Conservation (phyloP, 768 basidiomycete genomes). For the Pholiota molesta region DNA sequence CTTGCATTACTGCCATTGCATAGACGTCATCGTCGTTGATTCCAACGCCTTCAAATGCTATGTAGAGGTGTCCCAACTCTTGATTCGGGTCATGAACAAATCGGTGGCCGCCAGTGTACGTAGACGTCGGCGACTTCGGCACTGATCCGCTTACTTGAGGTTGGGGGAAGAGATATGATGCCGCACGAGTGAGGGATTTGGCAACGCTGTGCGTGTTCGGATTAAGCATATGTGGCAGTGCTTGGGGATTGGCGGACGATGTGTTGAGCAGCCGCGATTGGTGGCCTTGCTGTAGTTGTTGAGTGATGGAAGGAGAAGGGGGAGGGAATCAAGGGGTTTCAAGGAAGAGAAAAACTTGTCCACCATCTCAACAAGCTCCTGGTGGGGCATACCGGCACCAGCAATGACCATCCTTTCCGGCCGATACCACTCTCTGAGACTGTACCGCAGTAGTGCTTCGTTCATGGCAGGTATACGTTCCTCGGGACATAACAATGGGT, state of each 20-base stretch:
- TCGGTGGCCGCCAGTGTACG: constrained; percentile 85
- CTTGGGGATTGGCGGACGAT: constrained; percentile 35
- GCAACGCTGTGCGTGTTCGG: constrained; percentile 51
- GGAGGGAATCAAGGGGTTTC: constrained; percentile 35
- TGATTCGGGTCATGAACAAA: constrained; percentile 62
- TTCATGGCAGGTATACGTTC: constrained; percentile 76
- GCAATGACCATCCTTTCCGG: constrained; percentile 97
- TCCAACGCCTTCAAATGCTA: constrained; percentile 90
- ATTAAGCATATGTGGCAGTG: constrained; percentile 60
- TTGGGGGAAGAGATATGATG: constrained; percentile 71
- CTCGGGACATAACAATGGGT: constrained; percentile 86
- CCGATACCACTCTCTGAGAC: constrained; percentile 81
- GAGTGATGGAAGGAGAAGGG: constrained; percentile 9
- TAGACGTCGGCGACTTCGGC: constrained; percentile 45
- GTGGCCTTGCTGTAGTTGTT: constrained; percentile 24
- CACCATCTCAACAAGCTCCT: constrained; percentile 82
- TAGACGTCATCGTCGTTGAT: constrained; percentile 94
- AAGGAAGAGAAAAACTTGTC: constrained; percentile 83
- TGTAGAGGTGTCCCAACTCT: constrained; percentile 92
- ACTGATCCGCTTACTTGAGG: constrained; percentile 28
- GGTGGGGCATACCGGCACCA: constrained; percentile 90
- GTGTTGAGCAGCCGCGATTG: constrained; percentile 25
- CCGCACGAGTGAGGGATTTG: constrained; percentile 76
- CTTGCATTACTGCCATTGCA: constrained; percentile 90
- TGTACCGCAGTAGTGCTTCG: constrained; percentile 58